Evolutionary conservation across 768 basidiomycete species (phyloP), one percentile per base, ranked within the genome.

Genomic region (Pseudohyphozyma bogoriensis): DNA sequence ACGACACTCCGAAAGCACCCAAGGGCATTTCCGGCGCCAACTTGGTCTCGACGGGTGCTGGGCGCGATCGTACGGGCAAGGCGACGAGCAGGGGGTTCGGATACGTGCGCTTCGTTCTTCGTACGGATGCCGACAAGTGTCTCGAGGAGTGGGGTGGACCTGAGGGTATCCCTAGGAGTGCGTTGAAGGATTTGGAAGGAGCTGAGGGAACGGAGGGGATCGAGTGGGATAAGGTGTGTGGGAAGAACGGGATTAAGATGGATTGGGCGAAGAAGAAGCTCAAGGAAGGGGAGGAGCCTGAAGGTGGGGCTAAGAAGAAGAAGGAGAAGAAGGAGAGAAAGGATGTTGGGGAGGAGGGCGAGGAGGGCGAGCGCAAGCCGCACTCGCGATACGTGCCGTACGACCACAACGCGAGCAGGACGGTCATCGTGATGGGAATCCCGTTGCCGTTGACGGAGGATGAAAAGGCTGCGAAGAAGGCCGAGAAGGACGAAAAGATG

Each of bases 41-140:
- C 56, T 42, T 56, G 26, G 58, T 66, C 26, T 60, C 65, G 16
- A 51, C 62, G 31, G 59, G 59, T n/a, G 55, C 65, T 0, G 65
- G 65, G 16, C 58, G 65, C 52, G 65, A 66, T 51, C 61, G 65
- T 28, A 66, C 65, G 8, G 65, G 65, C 15, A 66, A 66, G 45
- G 50, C 58, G 33, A 44, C 47, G 12, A 91, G 89, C 1, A 95
- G 96, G 72, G 93, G 93, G 64, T 91, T 97, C 26, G 95, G 95
- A 62, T 97, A 95, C 71, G 89, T 96, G 63, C 85, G 89, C 1
- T 97, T 93, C 74, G 83, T 90, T 1, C 78, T 89, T 58, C 82
- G 80, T 58, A 88, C 95, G 69, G 95, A 97, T 74, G 93, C 91
- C 10, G 81, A 88, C 56, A 51, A 55, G 36, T 78, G 80, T 54